Evolutionary conservation across 768 basidiomycete genomes (phyloP), one percentile per base, ranked within the genome.

Genomic region (Kwoniella dendrophila): DNA sequence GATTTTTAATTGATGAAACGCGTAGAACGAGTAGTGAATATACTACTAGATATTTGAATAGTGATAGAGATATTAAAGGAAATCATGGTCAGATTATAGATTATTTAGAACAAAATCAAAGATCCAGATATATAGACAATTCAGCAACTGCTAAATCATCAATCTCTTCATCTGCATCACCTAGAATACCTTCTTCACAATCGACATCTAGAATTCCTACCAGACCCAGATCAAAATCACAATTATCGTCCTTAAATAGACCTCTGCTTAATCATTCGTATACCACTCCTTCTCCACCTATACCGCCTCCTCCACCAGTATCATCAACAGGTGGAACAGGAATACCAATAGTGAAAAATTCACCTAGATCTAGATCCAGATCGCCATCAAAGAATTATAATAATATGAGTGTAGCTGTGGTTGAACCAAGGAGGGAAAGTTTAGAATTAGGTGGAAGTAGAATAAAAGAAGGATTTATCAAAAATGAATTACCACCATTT

Each of bases 401-500:
- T 4, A 52, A 29, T 29, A 53, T 62, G 52, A 47, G 44, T 14
- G 54, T 38, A 41, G 60, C 56, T 24, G 60, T 51, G 20, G 10
- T 49, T 7, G 49, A 51, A 4, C 27, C 11, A 18, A 11, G 53
- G 2, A 27, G 59, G 40, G 43, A 33, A 8, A 62, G 60, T 56
- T 47, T 54, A 12, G 60, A 62, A 14, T 24, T 61, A 1, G 44
- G 32, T 34, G 59, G 51, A 26, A 29, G 47, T 18, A 27, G 34
- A 30, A 65, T 40, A 16, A 49, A 44, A 30, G 70, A 71, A 26
- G 68, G 67, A 0, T 67, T 69, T 48, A 70, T 75, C 62, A 70
- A 67, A 59, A 71, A 75, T 56, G 73, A 75, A 45, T 52, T 75
- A 30, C 73, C 73, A 8, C 73, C 73, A 1, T 75, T 75, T 62